Conservation (phyloP, 1,284 basidiomycete genomes). For the Xanthoconium separans region DNA sequence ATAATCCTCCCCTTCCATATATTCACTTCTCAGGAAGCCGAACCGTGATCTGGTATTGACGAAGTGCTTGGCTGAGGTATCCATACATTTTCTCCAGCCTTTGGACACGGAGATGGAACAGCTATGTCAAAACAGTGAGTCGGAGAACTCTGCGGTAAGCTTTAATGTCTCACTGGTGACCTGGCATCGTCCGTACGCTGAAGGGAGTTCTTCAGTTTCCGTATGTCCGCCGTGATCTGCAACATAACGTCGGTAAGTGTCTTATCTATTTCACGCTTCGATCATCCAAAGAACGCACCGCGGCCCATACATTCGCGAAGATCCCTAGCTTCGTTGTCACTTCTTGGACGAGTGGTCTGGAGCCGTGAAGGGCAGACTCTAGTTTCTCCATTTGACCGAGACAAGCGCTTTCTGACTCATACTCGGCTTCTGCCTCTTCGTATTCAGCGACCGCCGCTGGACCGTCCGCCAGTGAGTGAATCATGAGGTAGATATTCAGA, state of each 20-base stretch:
- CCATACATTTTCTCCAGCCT: conserved; percentile 20
- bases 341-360: conserved; percentile 20
- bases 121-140: background rate
- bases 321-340: conserved; percentile 18
- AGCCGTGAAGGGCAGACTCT: conserved; percentile 4
- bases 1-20: too few relatives aligned
- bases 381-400: conserved; percentile 16
- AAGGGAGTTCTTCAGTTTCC: conserved; percentile 10
- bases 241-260: background rate
- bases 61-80: conserved; percentile 22
- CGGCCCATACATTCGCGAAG: conserved; percentile 20
- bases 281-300: conserved; percentile 8
- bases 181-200: conserved; percentile 9
- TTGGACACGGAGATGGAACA: conserved; percentile 16
- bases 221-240: conserved; percentile 23
- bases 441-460: conserved; percentile 12
- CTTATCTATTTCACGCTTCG: too few relatives aligned
- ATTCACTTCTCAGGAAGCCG: conserved; percentile 6
- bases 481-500: background rate
- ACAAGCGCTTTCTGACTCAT: conserved; percentile 11
- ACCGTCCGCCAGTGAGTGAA: background rate
- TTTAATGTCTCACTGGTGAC: conserved; percentile 9
- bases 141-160: too few relatives aligned
- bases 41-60: conserved; percentile 21
- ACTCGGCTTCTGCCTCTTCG: conserved; percentile 1